Evolutionary conservation across 768 basidiomycete genomes (phyloP).

Genomic region (Pleurotus salmoneostramineus): DNA sequence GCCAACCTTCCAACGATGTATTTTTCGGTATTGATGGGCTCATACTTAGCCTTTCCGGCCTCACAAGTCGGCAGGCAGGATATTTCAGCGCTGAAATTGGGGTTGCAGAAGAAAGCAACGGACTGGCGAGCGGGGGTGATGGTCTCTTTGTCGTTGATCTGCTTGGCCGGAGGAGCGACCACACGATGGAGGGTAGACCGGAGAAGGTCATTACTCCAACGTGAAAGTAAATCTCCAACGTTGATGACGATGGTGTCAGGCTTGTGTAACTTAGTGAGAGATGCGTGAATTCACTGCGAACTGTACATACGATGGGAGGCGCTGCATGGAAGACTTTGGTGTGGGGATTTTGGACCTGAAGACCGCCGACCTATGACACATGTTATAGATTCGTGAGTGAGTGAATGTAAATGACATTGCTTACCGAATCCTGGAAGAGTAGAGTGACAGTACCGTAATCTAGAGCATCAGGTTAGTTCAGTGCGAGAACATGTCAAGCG

Average conservation of each 20-base stretch:
- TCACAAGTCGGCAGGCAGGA: slow-evolving; percentile 65
- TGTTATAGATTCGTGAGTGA: neutral
- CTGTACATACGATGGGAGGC: slow-evolving; percentile 60
- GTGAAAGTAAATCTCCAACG: slow-evolving; percentile 73
- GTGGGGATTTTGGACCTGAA: slow-evolving; percentile 80
- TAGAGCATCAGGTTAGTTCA: slow-evolving; percentile 15
- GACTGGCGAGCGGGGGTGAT: slow-evolving; percentile 69
- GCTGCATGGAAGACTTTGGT: slow-evolving; percentile 71
- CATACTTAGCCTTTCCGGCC: slow-evolving; percentile 52
- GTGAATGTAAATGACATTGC: slow-evolving; percentile 10
- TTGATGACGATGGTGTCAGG: slow-evolving; percentile 82
- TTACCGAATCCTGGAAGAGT: slow-evolving; percentile 72
- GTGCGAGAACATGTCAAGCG: neutral
- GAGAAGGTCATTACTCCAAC: slow-evolving; percentile 81
- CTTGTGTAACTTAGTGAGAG: slow-evolving; percentile 27
- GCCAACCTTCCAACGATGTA: slow-evolving; percentile 74
- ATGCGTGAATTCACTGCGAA: slow-evolving; percentile 1
- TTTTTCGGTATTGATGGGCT: slow-evolving; percentile 66
- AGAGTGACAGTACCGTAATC: slow-evolving; percentile 83
- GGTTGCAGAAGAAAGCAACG: slow-evolving; percentile 87
- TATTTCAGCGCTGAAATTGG: slow-evolving; percentile 65
- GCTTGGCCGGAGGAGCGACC: slow-evolving; percentile 60
- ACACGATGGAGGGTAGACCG: slow-evolving; percentile 82
- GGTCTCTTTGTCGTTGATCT: slow-evolving; percentile 43
- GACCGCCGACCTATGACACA: slow-evolving; percentile 58